phyloP scores from a whole-genome alignment of 2,329 filamentous ascomycete genomes.

The Neocucurbitaria cava region DNA sequence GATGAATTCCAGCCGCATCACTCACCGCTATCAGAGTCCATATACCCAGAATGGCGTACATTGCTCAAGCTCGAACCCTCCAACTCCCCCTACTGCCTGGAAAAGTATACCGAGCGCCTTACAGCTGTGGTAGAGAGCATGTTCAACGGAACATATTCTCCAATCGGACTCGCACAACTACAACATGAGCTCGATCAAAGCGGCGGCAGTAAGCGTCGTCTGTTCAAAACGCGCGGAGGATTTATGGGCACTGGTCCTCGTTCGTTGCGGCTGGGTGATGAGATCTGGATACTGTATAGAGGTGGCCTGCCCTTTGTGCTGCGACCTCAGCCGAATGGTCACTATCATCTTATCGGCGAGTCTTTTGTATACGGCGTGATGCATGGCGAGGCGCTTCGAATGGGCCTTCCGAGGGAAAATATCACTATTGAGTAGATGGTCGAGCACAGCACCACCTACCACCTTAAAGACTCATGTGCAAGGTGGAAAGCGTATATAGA shows the following conservation, averaged over 20 bases:
- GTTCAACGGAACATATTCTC: slow-evolving; percentile 37
- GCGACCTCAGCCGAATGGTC: slow-evolving; percentile 18
- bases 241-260: slow-evolving; percentile 32
- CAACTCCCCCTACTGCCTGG: slow-evolving; percentile 22
- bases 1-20: slow-evolving; percentile 37
- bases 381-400: slow-evolving; percentile 25
- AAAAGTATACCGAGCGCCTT: slow-evolving; percentile 25
- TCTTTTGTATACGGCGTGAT: slow-evolving; percentile 35
- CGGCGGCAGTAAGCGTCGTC: slow-evolving; percentile 25
- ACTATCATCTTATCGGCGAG: slow-evolving; percentile 31
- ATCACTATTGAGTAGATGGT: slow-evolving; percentile 19
- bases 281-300: slow-evolving; percentile 29
- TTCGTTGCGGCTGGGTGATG: slow-evolving; percentile 25
- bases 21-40: slow-evolving; percentile 29
- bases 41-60: slow-evolving; percentile 36
- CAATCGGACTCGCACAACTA: slow-evolving; percentile 33
- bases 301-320: slow-evolving; percentile 26
- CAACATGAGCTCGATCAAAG: slow-evolving; percentile 38
- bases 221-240: slow-evolving; percentile 27
- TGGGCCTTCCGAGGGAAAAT: slow-evolving; percentile 14
- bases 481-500: too few species aligned
- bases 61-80: slow-evolving; percentile 28
- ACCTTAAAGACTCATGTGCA: too few species aligned
- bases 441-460: neutral
- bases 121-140: slow-evolving; percentile 27